These are phyloP conservation scores for Phaeosphaeriaceae sp. DNA, from an alignment of 2,329 filamentous ascomycete species.

Conservation along the genomic window DNA sequence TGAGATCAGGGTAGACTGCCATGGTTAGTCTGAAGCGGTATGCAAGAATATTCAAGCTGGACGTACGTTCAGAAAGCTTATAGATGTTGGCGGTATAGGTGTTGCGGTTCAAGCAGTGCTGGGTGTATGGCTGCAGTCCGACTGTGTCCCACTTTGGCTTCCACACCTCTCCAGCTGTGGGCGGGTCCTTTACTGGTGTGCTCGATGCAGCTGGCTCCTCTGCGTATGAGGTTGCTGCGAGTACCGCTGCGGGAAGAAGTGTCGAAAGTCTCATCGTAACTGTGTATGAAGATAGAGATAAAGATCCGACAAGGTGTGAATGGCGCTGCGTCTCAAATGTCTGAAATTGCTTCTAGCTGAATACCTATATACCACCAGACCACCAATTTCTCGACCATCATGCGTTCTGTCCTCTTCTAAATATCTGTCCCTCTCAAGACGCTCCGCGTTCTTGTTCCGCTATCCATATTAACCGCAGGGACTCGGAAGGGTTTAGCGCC, in stretches of 20 bases:
- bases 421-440: conserved; percentile 1
- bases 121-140: conserved; percentile 29
- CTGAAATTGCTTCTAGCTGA: not conserved
- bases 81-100: conserved; percentile 38
- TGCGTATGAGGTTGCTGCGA: conserved; percentile 28
- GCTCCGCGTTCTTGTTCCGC: conserved; percentile 15
- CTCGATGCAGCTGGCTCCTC: conserved; percentile 11
- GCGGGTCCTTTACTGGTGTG: conserved; percentile 27
- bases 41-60: not conserved
- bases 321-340: not conserved
- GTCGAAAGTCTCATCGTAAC: conserved; percentile 32
- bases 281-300: not conserved
- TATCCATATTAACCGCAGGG: conserved; percentile 26
- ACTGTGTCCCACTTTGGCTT: conserved; percentile 34
- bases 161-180: conserved; percentile 40
- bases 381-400: not conserved
- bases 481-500: conserved; percentile 2
- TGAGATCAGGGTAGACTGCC: conserved; percentile 39
- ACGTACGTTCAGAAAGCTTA: conserved; percentile 31
- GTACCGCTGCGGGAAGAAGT: conserved; percentile 29
- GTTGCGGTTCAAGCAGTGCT: conserved; percentile 23
- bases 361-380: conserved; percentile 7
- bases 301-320: not conserved
- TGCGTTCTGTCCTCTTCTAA: conserved; percentile 25
- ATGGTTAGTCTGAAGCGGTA: not conserved